Evolutionary conservation across 1,284 basidiomycete genomes (phyloP), one percentile per base, ranked within the genome.

Genomic region (Porphyrellus sp.): DNA sequence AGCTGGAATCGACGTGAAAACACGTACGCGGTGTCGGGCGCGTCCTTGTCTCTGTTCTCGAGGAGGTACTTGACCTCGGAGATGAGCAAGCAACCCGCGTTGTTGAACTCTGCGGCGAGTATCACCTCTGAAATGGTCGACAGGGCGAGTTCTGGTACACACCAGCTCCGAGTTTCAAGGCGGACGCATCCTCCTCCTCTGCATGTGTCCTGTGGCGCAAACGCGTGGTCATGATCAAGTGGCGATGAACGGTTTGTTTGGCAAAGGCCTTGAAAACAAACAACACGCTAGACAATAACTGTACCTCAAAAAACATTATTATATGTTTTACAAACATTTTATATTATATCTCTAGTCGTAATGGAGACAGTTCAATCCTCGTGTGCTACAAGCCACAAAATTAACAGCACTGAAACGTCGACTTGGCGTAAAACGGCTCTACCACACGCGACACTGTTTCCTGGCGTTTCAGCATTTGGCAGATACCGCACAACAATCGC

Each of bases 1-100:
- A 6, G 13, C 8, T 23, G 38, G 38, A 12, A 1, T 39, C 24
- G 39, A 27, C 16, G 33, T 9, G 35, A 24, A 13, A 20, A 3
- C 23, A 52, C 42, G 52, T 70, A 92, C 86, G 85, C 82, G 46
- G 88, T 91, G 62, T 92, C 88, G 2, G 89, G 89, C 0, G 88
- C 84, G 61, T 88, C 88, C 68, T 89, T 89, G 68, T 91, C 86
- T 55, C 88, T 77, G 68, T 92, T 89, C 70, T 93, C 91, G 33
- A 96, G 77, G 44, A 96, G 75, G 65, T 93, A 88, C 65, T 91
- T 91, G 64, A 95, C 93, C 67, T 96, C 93, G 1, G 91, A 93
- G 58, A 93, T 93, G 59, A 93, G 81, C 61, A 96, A 72, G 72
- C 91, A 94, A 74, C 90, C 91, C 4, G 88, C 89, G 61, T 91